These are phyloP conservation scores for Medicago arabica DNA, from an alignment of 306 rosid genomes.

Conservation along the genomic window DNA sequence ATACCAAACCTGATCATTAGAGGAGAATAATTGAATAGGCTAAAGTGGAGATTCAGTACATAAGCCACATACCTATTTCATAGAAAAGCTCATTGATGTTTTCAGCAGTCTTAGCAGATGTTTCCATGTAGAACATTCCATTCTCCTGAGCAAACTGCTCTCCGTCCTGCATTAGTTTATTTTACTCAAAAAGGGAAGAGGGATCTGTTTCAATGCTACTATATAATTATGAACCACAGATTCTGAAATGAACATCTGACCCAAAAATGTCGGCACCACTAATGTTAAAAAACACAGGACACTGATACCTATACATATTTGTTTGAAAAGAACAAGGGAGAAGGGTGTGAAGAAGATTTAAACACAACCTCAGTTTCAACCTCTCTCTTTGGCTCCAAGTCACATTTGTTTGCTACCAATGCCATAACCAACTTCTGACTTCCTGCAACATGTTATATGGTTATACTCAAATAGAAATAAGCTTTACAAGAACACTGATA, in stretches of 20 bases:
- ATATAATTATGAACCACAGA: neutral
- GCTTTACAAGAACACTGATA: neutral
- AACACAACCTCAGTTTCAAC: conserved; percentile 62
- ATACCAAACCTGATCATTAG: too few species aligned
- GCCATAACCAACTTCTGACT: conserved; percentile 76
- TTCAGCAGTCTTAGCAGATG: conserved; percentile 84
- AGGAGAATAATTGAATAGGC: neutral
- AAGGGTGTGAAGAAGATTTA: neutral
- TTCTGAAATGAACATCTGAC: neutral
- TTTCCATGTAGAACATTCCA: conserved; percentile 83
- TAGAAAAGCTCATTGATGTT: conserved; percentile 80
- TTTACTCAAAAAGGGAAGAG: conserved; percentile 30
- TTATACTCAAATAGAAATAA: neutral
- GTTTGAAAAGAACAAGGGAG: neutral
- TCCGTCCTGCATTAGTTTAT: conserved; percentile 61
- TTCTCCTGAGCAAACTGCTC: conserved; percentile 77
- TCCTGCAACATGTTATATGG: conserved; percentile 51
- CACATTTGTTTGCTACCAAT: conserved; percentile 78
- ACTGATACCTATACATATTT: neutral
- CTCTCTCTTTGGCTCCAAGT: conserved; percentile 74
- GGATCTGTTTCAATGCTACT: neutral
- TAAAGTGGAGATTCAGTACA: neutral
- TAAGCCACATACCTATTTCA: conserved; percentile 66
- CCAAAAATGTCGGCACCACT: neutral
- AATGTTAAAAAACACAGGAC: too few species aligned